phyloP scores from a whole-genome alignment of 208 protist species.

The Sergeia podlipaevii region DNA sequence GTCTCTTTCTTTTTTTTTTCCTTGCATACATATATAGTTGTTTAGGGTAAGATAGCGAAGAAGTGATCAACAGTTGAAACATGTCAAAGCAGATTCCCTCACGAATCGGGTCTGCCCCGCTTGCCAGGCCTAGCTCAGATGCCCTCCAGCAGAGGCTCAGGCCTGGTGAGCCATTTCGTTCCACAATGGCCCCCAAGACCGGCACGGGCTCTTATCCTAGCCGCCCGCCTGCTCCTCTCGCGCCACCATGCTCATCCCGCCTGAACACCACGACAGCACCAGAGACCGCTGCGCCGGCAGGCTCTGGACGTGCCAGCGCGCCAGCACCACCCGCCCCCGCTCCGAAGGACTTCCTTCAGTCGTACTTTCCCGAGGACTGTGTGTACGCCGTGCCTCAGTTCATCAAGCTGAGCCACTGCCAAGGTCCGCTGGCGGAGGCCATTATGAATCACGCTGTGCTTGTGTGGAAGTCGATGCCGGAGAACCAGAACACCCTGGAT shows the following conservation, averaged over 20 bases:
- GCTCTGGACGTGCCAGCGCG: background rate
- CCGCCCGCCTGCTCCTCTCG: background rate
- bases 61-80: background rate
- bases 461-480: slow-evolving; percentile 77
- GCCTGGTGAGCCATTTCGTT: background rate
- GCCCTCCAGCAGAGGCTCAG: background rate
- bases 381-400: slow-evolving; percentile 67
- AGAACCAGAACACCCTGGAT: slow-evolving; percentile 50
- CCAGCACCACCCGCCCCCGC: slow-evolving; percentile 4
- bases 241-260: slow-evolving; percentile 4
- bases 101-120: background rate
- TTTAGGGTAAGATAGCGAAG: background rate
- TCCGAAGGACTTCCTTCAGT: slow-evolving; percentile 8
- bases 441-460: slow-evolving; percentile 46
- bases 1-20: background rate
- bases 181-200: slow-evolving; percentile 9
- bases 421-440: slow-evolving; percentile 26
- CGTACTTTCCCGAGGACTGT: slow-evolving; percentile 50
- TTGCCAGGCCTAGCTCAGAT: background rate
- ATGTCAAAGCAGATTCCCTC: background rate
- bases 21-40: slow-evolving; percentile 2
- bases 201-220: background rate
- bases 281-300: background rate
- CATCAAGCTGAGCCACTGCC: slow-evolving; percentile 31
- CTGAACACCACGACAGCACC: slow-evolving; percentile 5